These are phyloP conservation scores for Millerago galiae DNA, from an alignment of 805 yeast genomes.

Conservation along the genomic window DNA sequence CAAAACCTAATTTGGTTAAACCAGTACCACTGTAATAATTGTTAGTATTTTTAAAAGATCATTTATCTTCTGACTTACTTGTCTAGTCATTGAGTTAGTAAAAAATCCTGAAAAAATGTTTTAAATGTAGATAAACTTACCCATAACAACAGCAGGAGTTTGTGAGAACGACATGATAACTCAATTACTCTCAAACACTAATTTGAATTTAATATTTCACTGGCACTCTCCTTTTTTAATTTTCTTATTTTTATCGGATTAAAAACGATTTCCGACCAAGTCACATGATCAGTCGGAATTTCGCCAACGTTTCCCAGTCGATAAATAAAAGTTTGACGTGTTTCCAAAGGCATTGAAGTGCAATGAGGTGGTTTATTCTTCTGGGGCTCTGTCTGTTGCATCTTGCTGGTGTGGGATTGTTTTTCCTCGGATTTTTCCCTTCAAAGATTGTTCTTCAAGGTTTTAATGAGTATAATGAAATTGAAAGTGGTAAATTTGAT, in stretches of 20 bases:
- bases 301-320: too few species aligned
- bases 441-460: conserved; percentile 77
- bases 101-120: too few species aligned
- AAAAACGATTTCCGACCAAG: too few species aligned
- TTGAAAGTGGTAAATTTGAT: conserved; percentile 24
- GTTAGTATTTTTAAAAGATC: conserved; percentile 11
- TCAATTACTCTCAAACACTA: too few species aligned
- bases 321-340: too few species aligned
- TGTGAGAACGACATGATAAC: conserved; percentile 25
- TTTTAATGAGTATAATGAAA: conserved; percentile 26
- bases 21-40: conserved; percentile 80
- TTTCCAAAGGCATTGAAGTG: neutral
- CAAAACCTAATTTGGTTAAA: conserved; percentile 93
- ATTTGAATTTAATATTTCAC: neutral
- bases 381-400: conserved; percentile 27
- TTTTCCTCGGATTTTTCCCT: conserved; percentile 86
- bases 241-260: neutral
- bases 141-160: conserved; percentile 95
- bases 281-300: too few species aligned
- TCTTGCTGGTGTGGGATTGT: conserved; percentile 49
- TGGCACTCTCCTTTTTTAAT: neutral
- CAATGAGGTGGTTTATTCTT: conserved; percentile 7
- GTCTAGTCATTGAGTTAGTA: conserved; percentile 18
- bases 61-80: conserved; percentile 12
- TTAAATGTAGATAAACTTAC: conserved; percentile 38